These are phyloP conservation scores for Ceratocystis albifundus DNA, from an alignment of 2,329 filamentous ascomycete species.

Conservation along the genomic window DNA sequence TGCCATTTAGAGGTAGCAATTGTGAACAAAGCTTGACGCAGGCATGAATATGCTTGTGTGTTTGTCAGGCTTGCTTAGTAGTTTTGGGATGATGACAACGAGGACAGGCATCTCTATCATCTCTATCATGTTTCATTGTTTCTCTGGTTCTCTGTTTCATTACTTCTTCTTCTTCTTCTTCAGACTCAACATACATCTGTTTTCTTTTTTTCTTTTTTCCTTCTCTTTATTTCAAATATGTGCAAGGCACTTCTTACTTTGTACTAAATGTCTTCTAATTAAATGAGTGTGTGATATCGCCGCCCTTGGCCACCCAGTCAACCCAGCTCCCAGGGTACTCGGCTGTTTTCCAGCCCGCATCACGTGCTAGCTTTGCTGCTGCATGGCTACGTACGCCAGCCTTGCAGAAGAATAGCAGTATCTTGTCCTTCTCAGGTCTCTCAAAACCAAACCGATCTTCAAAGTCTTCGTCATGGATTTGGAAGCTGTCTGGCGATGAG, in stretches of 20 bases:
- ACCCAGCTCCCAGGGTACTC: slow-evolving; percentile 68
- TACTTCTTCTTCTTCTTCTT: not conserved
- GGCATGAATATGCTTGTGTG: not conserved
- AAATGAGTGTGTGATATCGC: slow-evolving; percentile 31
- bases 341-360: slow-evolving; percentile 64
- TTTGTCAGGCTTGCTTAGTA: not conserved
- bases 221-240: not conserved
- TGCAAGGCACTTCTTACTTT: not conserved
- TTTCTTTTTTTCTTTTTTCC: too few species aligned
- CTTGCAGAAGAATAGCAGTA: slow-evolving; percentile 84
- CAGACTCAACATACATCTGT: not conserved
- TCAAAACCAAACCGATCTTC: slow-evolving; percentile 67
- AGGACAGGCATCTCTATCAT: not conserved
- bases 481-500: slow-evolving; percentile 65
- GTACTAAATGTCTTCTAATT: slow-evolving; percentile 7
- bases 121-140: not conserved
- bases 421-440: slow-evolving; percentile 47
- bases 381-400: slow-evolving; percentile 71
- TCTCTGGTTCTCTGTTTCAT: not conserved
- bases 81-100: not conserved
- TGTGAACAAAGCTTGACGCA: not conserved
- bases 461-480: slow-evolving; percentile 67
- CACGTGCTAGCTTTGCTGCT: slow-evolving; percentile 63
- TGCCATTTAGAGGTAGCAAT: not conserved
- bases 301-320: slow-evolving; percentile 70